phyloP scores from a whole-genome alignment of 129 eudicot species.

The Oenanthe sinensis region DNA sequence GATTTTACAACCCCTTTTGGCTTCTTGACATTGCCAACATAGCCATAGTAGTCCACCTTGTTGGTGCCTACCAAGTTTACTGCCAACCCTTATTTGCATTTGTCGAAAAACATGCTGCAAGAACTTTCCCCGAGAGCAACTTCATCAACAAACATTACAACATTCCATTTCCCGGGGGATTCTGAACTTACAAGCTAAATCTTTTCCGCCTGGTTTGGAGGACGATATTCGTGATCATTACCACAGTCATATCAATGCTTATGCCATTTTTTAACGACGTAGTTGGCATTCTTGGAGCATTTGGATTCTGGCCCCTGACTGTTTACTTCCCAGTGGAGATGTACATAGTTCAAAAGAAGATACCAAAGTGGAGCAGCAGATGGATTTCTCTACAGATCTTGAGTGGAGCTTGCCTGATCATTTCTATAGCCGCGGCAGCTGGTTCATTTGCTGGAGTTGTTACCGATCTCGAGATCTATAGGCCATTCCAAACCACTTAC shows the following conservation, averaged over 20 bases:
- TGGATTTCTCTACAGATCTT: slow-evolving; percentile 42
- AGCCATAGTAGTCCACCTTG: slow-evolving; percentile 60
- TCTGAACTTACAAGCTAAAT: slow-evolving; percentile 30
- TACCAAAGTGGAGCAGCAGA: slow-evolving; percentile 42
- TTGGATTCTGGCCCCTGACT: slow-evolving; percentile 60
- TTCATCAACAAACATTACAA: slow-evolving; percentile 36
- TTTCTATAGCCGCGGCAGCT: slow-evolving; percentile 55
- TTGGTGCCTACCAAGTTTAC: slow-evolving; percentile 67
- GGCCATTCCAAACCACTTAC: slow-evolving; percentile 51
- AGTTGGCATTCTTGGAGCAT: slow-evolving; percentile 60
- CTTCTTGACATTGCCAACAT: slow-evolving; percentile 61
- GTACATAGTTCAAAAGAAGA: slow-evolving; percentile 51
- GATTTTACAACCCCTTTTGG: slow-evolving; percentile 55
- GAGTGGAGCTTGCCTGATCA: slow-evolving; percentile 34
- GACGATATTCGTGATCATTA: slow-evolving; percentile 36
- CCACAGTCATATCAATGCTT: slow-evolving; percentile 50
- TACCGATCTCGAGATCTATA: slow-evolving; percentile 46
- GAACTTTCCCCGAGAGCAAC: slow-evolving; percentile 29
- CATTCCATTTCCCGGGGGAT: slow-evolving; percentile 26
- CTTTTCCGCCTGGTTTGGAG: slow-evolving; percentile 48
- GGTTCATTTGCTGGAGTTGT: slow-evolving; percentile 63
- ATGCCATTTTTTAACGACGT: slow-evolving; percentile 62
- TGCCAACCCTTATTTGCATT: slow-evolving; percentile 61
- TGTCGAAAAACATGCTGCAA: slow-evolving; percentile 30
- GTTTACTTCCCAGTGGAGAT: slow-evolving; percentile 62